A percentile compares a stretch with the other conserved stretches of the same genome.
phyloP scores from a whole-genome alignment of 1,139 yeast genomes.

The Debaryomycetaceae sp. region DNA sequence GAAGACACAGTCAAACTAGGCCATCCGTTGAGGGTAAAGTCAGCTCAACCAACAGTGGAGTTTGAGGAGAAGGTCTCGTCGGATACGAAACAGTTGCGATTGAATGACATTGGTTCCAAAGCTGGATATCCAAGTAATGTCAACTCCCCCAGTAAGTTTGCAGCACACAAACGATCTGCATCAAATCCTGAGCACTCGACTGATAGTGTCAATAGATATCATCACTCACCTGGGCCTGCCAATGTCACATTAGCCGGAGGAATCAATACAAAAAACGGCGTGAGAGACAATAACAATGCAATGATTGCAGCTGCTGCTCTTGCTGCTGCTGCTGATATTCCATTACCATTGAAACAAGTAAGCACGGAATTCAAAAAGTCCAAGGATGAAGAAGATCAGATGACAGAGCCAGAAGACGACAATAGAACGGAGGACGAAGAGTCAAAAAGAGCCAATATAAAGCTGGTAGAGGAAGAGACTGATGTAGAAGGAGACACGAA shows the following conservation, averaged over 20 bases:
- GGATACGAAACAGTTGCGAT: not conserved
- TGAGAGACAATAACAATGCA: slow-evolving; percentile 45
- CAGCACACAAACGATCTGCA: slow-evolving; percentile 16
- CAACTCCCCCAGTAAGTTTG: slow-evolving; percentile 11
- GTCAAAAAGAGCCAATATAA: not conserved
- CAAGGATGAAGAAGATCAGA: slow-evolving; percentile 8
- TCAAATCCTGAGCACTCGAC: slow-evolving; percentile 19
- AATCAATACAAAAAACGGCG: slow-evolving; percentile 33
- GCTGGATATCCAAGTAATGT: slow-evolving; percentile 10
- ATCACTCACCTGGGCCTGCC: slow-evolving; percentile 18
- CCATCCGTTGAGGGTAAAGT: not conserved
- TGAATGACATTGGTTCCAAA: not conserved
- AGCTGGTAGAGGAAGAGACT: not conserved
- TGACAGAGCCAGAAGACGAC: slow-evolving; percentile 16
- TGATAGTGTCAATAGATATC: not conserved
- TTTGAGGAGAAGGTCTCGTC: not conserved
- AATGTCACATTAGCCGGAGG: slow-evolving; percentile 31
- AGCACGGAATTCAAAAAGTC: slow-evolving; percentile 1
- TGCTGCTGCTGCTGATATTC: slow-evolving; percentile 69
- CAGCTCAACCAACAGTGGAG: not conserved
- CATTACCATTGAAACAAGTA: slow-evolving; percentile 41
- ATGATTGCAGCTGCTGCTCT: slow-evolving; percentile 68
- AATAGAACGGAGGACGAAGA: slow-evolving; percentile 14
- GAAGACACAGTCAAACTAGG: not conserved
- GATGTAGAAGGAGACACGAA: slow-evolving; percentile 1